Percentiles rank a stretch among this genome's conserved stretches.
Evolutionary conservation across 2,329 filamentous ascomycete species (phyloP).

Genomic region (Akanthomyces lecanii): DNA sequence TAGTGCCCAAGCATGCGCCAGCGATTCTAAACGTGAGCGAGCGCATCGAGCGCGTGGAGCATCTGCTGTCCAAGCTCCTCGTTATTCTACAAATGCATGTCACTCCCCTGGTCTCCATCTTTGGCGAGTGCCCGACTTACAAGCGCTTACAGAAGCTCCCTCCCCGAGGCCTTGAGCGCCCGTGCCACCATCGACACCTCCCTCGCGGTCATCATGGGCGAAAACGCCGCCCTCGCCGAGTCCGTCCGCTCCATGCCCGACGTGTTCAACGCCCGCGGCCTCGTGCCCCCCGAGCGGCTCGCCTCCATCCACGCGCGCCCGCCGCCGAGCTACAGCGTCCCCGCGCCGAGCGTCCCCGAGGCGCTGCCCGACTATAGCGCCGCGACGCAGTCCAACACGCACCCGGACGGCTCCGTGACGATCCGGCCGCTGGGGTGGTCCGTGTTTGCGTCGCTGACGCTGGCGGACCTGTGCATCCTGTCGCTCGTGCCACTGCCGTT

Average conservation of each 20-base stretch:
- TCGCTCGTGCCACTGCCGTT: constrained; percentile 21
- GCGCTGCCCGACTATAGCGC: constrained; percentile 19
- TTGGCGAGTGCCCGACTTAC: not conserved
- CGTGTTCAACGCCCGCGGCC: constrained; percentile 13
- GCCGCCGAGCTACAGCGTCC: constrained; percentile 17
- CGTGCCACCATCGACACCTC: constrained; percentile 13
- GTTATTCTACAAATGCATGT: constrained; percentile 21
- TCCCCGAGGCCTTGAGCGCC: constrained; percentile 17
- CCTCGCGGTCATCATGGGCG: constrained; percentile 18
- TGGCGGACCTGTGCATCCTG: constrained; percentile 18
- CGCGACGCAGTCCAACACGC: constrained; percentile 24
- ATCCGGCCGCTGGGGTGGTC: constrained; percentile 19
- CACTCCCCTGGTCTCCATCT: too few relatives aligned
- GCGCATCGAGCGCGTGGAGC: constrained; percentile 18
- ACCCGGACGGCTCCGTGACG: constrained; percentile 26
- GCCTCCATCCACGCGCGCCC: constrained; percentile 14
- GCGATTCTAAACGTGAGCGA: constrained; percentile 17
- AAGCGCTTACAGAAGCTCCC: constrained; percentile 13
- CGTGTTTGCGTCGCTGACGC: constrained; percentile 19
- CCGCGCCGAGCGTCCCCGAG: constrained; percentile 9
- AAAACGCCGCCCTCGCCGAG: constrained; percentile 18
- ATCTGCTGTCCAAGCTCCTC: constrained; percentile 19
- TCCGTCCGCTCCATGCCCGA: constrained; percentile 18
- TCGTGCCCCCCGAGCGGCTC: constrained; percentile 13
- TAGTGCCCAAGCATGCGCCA: not conserved